Evolutionary conservation across 371 early-diverging fungal genomes (phyloP), one percentile per base, ranked within the genome.

Genomic region (Syncephalastrum contaminatum): DNA sequence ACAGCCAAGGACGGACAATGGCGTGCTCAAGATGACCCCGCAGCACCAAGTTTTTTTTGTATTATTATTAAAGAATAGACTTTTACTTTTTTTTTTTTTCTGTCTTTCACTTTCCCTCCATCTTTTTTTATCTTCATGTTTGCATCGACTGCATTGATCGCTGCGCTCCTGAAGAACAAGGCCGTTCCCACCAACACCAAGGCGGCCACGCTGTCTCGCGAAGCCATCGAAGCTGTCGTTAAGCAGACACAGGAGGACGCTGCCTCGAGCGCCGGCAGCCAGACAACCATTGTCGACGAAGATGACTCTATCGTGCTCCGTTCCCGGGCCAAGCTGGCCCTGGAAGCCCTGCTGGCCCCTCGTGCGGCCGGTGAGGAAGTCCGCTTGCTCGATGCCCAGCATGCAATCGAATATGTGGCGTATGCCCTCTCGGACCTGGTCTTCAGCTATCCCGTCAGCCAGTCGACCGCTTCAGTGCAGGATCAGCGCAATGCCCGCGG

Each of bases 401-500:
- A 84, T 25, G 90, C 90, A 7, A 75, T 87, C 2, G 81, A 86
- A 24, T 87, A 89, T 60, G 77, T 91, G 8, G 85, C 91, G 4
- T 90, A 89, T 63, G 83, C 82, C 16, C 77, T 95, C 16, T 86
- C 86, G 63, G 89, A 90, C 63, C 69, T 91, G 55, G 73, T 87
- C 54, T 93, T 92, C 73, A 81, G 92, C 54, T 92, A 92, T 66
- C 86, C 92, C 24, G 77, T 73, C 19, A 51, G 30, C 41, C 66
- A 77, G 43, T 60, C 72, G 5, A 27, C 50, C 46, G 65, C 83
- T 21, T 30, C 36, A 2, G 5, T 30, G 36, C 10, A 30, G 36
- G 36, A 30, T 2, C 36, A 30, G 36, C 75, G 76, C 55, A 92
- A 93, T 73, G 84, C 80, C 21, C 72, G 65, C 22, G 85, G 85